Evolutionary conservation across 257 asterid genomes (phyloP).

Genomic region (Capsicum baccatum): DNA sequence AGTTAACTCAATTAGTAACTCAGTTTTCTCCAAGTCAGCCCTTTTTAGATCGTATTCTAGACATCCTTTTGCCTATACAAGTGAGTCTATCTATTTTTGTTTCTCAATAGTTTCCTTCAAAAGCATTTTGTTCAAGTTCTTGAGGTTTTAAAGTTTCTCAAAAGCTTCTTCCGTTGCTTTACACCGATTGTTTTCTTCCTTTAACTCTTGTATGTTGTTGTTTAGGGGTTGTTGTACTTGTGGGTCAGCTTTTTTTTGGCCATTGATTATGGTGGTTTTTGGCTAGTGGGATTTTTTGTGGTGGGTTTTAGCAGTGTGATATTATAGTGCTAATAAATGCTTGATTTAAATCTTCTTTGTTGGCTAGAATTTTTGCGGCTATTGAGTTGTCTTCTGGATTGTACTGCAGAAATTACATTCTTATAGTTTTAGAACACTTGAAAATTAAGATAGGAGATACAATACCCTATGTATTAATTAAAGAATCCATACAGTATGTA

Average conservation of each 20-base stretch:
- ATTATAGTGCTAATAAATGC: background rate
- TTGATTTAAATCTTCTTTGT: background rate
- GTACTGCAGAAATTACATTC: background rate
- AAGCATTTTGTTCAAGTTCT: too few relatives aligned
- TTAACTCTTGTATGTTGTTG: too few relatives aligned
- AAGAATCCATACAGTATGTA: conserved; percentile 2
- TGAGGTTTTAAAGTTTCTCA: background rate
- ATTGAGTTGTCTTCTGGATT: background rate
- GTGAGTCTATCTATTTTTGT: too few relatives aligned
- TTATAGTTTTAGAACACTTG: background rate
- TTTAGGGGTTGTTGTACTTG: too few relatives aligned
- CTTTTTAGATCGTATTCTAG: too few relatives aligned
- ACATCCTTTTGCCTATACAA: too few relatives aligned
- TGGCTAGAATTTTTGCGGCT: background rate
- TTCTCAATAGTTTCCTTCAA: too few relatives aligned
- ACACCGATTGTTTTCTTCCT: background rate
- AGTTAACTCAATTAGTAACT: too few relatives aligned
- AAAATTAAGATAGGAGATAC: background rate
- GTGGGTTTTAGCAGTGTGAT: background rate
- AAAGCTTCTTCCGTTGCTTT: too few relatives aligned
- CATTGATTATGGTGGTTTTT: too few relatives aligned
- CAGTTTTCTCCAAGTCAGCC: too few relatives aligned
- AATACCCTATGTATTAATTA: background rate
- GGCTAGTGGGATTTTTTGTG: background rate
- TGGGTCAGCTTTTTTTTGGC: too few relatives aligned